A percentile compares a stretch with the other conserved stretches of the same genome.
Conservation (phyloP, 768 basidiomycete genomes). For the Rhizopogon sp. region DNA sequence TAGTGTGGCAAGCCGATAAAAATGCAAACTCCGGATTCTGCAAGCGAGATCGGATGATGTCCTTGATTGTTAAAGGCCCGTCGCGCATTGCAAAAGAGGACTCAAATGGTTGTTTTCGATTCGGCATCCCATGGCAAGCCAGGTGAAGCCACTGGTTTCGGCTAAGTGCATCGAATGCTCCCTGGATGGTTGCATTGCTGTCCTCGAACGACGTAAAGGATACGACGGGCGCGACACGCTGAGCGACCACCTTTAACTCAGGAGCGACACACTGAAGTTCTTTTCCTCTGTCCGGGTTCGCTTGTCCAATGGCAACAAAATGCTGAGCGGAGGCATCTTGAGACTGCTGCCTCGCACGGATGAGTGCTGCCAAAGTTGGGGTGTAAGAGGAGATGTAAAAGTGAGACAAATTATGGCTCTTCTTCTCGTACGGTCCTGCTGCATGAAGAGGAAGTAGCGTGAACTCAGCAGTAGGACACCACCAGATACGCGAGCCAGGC, state of each 20-base stretch:
- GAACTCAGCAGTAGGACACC: constrained; percentile 28
- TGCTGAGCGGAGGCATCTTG: not conserved
- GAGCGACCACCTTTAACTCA: not conserved
- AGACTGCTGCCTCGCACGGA: constrained; percentile 13
- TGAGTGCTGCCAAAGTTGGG: constrained; percentile 23
- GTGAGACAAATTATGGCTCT: constrained; percentile 6
- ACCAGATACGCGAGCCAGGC: constrained; percentile 22
- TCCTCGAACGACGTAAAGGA: not conserved
- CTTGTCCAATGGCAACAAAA: constrained; percentile 15
- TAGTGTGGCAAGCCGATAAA: constrained; percentile 20
- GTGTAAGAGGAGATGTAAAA: constrained; percentile 30
- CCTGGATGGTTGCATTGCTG: not conserved
- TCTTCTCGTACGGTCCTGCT: constrained; percentile 22
- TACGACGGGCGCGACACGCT: not conserved
- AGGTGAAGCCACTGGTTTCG: constrained; percentile 12
- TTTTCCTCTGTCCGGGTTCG: not conserved
- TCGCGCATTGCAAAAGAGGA: constrained; percentile 13
- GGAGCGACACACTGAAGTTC: not conserved
- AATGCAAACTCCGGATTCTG: constrained; percentile 12
- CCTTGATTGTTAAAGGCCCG: constrained; percentile 5
- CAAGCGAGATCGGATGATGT: constrained; percentile 7
- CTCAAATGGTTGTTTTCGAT: constrained; percentile 6
- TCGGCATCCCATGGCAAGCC: constrained; percentile 15
- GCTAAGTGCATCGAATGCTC: constrained; percentile 1
- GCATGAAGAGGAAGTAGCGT: constrained; percentile 27